Base-by-base conservation (phyloP, 345 rosid species). In the Arabis alpina region DNA sequence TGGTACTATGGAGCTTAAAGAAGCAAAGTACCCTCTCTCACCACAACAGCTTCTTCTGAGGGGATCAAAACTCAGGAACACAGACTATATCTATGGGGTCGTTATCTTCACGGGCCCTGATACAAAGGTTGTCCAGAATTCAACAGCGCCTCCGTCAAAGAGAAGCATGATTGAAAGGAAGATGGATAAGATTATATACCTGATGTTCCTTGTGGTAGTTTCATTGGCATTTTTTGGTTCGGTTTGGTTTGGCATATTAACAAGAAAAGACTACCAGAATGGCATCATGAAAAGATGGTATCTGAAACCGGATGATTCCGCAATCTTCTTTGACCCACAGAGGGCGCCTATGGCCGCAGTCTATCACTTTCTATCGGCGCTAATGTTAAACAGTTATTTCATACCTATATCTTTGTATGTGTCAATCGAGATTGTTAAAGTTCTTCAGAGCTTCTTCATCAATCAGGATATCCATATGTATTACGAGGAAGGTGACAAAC, bases 391-490 rank as follows among this genome's bases (percentile, higher is more conserved):
- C 73, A 79, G 79, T 69, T 77, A 77, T 80, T 93, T 93, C 78
- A 93, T 93, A 54, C 98, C 98, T 8, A 88, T 93, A 70, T 93
- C 98, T n/a, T 77, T 93, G 80, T 93, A 93, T 50, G 97, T 93
- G 52, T 90, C 96, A 0, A 80, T 93, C 55, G 98, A 93, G 80
- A 78, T 93, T 66, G 96, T 93, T 43, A 93, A 90, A 79, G 91
- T 89, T 79, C 89, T 93, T 65, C 97, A 93, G 84, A 82, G 88
- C 77, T 44, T 83, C 70, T 93, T 91, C 85, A 93, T 93, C 82
- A 93, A 93, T 66, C 86, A 80, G 66, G 97, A 93, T 74, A 71
- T 87, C 76, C 81, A 82, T 43, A 91, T 93, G 97, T 93, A 93
- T 73, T 79, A 88, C 45, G 97, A 86, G 81, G 94, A 84, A 80